phyloP scores from a whole-genome alignment of 2,329 filamentous ascomycete genomes.

The Meredithiella fracta region DNA sequence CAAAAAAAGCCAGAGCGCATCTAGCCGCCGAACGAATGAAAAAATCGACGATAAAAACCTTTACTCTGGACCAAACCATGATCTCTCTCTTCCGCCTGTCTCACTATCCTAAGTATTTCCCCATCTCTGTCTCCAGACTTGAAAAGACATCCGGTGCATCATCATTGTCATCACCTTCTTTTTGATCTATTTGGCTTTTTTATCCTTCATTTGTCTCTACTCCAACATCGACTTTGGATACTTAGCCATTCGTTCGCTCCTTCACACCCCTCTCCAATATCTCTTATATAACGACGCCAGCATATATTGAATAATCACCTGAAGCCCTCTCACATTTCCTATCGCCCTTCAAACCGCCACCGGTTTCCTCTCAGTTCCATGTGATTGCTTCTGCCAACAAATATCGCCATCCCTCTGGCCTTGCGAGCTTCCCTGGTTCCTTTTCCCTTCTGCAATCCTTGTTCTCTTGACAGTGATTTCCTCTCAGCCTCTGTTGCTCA shows the following conservation, averaged over 20 bases:
- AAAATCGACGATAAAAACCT: not conserved
- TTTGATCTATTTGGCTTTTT: not conserved
- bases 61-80: not conserved
- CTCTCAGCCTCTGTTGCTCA: not conserved
- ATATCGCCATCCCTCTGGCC: not conserved
- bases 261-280: too few relatives aligned
- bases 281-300: too few relatives aligned
- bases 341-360: not conserved
- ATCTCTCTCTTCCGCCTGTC: not conserved
- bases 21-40: not conserved
- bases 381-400: not conserved
- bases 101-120: not conserved
- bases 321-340: not conserved
- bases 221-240: not conserved
- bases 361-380: not conserved
- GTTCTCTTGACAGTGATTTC: not conserved
- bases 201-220: not conserved
- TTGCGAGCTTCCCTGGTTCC: not conserved
- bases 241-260: too few relatives aligned
- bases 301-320: too few relatives aligned
- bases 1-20: not conserved
- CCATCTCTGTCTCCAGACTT: not conserved
- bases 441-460: not conserved
- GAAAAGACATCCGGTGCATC: not conserved
- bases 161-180: not conserved